phyloP scores from a whole-genome alignment of 2,329 filamentous ascomycete species.

The Fusarium subtropicale region DNA sequence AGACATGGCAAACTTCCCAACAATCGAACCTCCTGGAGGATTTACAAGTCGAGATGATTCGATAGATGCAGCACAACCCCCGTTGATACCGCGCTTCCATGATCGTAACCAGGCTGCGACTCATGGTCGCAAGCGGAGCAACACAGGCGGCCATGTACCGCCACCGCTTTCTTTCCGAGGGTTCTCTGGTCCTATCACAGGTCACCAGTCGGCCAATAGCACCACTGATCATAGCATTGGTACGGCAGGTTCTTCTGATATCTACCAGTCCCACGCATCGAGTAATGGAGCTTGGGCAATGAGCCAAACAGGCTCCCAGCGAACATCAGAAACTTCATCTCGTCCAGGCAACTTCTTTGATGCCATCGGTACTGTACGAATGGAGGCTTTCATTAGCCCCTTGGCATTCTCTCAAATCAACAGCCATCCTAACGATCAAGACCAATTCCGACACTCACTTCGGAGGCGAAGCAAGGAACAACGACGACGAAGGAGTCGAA shows the following conservation, averaged over 20 bases:
- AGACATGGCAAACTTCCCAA: slow-evolving; percentile 53
- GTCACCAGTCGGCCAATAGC: slow-evolving; percentile 65
- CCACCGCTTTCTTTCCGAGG: slow-evolving; percentile 81
- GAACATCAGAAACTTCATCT: slow-evolving; percentile 68
- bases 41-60: slow-evolving; percentile 60
- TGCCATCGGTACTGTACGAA: slow-evolving; percentile 88
- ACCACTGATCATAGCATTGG: slow-evolving; percentile 67
- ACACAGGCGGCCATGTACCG: slow-evolving; percentile 80
- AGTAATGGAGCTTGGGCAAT: slow-evolving; percentile 59
- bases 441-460: slow-evolving; percentile 61
- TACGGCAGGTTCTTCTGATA: slow-evolving; percentile 71
- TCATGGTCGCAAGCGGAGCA: slow-evolving; percentile 89
- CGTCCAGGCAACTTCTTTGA: slow-evolving; percentile 78
- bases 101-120: slow-evolving; percentile 63
- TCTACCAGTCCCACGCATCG: slow-evolving; percentile 67
- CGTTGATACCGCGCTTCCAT: slow-evolving; percentile 76
- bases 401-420: slow-evolving; percentile 62
- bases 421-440: slow-evolving; percentile 61
- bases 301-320: slow-evolving; percentile 59
- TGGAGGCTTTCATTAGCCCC: slow-evolving; percentile 93
- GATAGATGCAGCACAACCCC: slow-evolving; percentile 75
- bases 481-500: slow-evolving; percentile 64
- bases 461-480: slow-evolving; percentile 67
- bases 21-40: slow-evolving; percentile 56
- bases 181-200: slow-evolving; percentile 71